A percentile compares a stretch with the other conserved stretches of the same genome.
These are phyloP conservation scores for Passiflora organensis DNA, from an alignment of 345 rosid species.

Conservation along the genomic window DNA sequence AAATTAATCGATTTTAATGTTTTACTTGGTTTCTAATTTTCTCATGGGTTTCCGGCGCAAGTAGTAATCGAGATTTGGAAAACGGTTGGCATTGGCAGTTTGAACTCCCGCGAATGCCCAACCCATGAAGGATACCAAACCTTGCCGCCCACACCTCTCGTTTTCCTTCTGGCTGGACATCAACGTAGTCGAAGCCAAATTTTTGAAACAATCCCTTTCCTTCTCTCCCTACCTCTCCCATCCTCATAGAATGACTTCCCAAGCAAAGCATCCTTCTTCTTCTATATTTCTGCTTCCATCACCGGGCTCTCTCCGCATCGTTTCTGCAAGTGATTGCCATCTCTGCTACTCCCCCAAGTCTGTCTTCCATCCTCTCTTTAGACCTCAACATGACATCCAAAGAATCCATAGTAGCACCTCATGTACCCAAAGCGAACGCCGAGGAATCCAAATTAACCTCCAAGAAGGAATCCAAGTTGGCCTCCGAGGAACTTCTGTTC, in stretches of 20 bases:
- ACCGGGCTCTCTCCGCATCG: neutral
- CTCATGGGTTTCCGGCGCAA: neutral
- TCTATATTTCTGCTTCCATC: slow-evolving; percentile 33
- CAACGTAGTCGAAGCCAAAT: neutral
- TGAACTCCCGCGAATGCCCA: slow-evolving; percentile 51
- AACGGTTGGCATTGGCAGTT: slow-evolving; percentile 5
- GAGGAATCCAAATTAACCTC: slow-evolving; percentile 13
- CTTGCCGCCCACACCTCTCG: slow-evolving; percentile 27
- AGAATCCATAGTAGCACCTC: slow-evolving; percentile 1
- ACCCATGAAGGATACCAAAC: slow-evolving; percentile 58
- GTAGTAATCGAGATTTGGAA: too few species aligned
- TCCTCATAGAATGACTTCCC: slow-evolving; percentile 33
- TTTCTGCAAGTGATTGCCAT: slow-evolving; percentile 3
- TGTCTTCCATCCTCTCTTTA: neutral
- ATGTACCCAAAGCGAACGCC: neutral
- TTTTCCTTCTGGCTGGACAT: neutral
- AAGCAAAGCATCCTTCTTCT: slow-evolving; percentile 41
- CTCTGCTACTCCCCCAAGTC: slow-evolving; percentile 1
- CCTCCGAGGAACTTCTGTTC: neutral
- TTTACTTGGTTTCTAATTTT: too few species aligned
- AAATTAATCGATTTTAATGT: too few species aligned
- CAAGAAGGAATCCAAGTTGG: neutral
- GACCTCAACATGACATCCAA: neutral
- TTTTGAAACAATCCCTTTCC: slow-evolving; percentile 54
- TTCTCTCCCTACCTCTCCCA: slow-evolving; percentile 36